Evolutionary conservation across 768 basidiomycete species (phyloP).

Genomic region (Termitomyces sp.): DNA sequence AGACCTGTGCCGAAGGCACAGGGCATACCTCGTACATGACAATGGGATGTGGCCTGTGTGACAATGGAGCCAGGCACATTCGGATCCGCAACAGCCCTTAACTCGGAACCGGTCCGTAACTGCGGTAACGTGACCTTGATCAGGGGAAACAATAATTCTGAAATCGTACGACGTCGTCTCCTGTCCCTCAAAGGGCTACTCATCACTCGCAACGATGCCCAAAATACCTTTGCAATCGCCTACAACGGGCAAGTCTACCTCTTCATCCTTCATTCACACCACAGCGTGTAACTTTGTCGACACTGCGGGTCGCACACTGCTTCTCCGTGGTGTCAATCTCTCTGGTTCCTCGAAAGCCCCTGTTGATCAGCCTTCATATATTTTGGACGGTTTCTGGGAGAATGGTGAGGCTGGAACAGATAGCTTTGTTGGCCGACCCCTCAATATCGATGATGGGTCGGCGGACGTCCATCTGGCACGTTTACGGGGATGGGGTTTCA

Average conservation of each 20-base stretch:
- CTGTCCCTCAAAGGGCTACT: constrained; percentile 1
- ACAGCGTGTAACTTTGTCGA: constrained; percentile 68
- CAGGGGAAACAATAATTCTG: constrained; percentile 4
- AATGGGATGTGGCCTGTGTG: too few relatives aligned
- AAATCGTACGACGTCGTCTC: constrained; percentile 5
- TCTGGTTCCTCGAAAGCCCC: constrained; percentile 88
- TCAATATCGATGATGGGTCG: constrained; percentile 80
- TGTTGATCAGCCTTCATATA: constrained; percentile 57
- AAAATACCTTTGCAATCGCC: constrained; percentile 52
- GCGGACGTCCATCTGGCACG: constrained; percentile 83
- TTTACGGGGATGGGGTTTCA: constrained; percentile 93
- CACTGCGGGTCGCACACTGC: constrained; percentile 63
- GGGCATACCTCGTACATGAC: too few relatives aligned
- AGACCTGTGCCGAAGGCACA: too few relatives aligned
- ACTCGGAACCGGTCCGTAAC: background rate
- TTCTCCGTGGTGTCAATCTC: constrained; percentile 94
- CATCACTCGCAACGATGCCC: constrained; percentile 36
- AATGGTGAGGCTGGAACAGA: constrained; percentile 62
- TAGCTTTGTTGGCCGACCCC: constrained; percentile 71
- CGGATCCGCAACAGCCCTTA: too few relatives aligned
- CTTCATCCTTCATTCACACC: constrained; percentile 59
- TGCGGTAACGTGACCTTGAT: constrained; percentile 5
- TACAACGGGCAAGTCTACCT: constrained; percentile 43
- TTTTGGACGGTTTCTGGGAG: constrained; percentile 79
- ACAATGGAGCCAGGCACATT: too few relatives aligned